Conservation (phyloP, 2,329 filamentous ascomycete species). For the Talaromyces amestolkiae region DNA sequence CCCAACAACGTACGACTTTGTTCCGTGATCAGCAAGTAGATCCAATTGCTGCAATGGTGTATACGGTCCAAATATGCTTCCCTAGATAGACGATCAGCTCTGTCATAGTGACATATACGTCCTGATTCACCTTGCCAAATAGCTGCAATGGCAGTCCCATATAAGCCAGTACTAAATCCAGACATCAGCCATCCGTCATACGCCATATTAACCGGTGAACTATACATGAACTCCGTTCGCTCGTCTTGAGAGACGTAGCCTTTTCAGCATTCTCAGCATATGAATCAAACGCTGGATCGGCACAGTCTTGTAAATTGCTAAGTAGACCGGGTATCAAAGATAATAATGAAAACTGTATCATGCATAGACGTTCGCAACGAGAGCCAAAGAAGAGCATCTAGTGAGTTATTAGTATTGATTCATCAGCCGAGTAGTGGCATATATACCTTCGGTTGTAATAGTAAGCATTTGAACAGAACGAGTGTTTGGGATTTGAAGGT, state of each 20-base stretch:
- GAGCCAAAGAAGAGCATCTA: slow-evolving; percentile 98
- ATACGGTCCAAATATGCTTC: slow-evolving; percentile 92
- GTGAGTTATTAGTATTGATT: neutral
- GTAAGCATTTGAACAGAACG: slow-evolving; percentile 86
- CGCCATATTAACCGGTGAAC: neutral
- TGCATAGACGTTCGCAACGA: slow-evolving; percentile 92
- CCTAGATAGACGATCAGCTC: slow-evolving; percentile 56
- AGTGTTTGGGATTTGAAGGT: slow-evolving; percentile 94
- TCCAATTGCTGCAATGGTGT: slow-evolving; percentile 95
- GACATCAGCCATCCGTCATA: neutral
- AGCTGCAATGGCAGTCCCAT: slow-evolving; percentile 94
- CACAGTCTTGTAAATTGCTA: slow-evolving; percentile 87
- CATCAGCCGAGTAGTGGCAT: neutral
- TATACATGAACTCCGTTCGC: slow-evolving; percentile 76
- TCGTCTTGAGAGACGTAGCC: slow-evolving; percentile 84
- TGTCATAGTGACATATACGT: slow-evolving; percentile 56
- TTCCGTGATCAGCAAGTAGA: slow-evolving; percentile 85
- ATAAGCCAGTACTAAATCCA: slow-evolving; percentile 68
- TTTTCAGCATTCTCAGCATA: slow-evolving; percentile 73
- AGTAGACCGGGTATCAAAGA: slow-evolving; percentile 92
- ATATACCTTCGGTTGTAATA: slow-evolving; percentile 89
- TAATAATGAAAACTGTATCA: slow-evolving; percentile 96
- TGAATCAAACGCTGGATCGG: slow-evolving; percentile 84
- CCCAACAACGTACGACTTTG: slow-evolving; percentile 95
- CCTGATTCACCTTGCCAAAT: slow-evolving; percentile 74